These are phyloP conservation scores for Gossypium turneri DNA, from an alignment of 345 rosid species.

Conservation along the genomic window DNA sequence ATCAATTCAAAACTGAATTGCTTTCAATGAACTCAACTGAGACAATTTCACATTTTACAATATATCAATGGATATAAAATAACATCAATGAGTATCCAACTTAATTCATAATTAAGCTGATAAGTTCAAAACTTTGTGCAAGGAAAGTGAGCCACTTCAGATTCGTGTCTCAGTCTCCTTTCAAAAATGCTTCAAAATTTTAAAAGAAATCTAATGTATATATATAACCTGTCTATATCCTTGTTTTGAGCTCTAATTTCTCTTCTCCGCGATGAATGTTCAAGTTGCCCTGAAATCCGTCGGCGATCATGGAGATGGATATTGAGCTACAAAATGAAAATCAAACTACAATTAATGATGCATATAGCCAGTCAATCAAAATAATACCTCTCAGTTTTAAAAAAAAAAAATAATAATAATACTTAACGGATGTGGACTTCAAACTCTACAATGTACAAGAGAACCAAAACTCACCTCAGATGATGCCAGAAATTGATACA, in stretches of 20 bases:
- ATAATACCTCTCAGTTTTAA: not conserved
- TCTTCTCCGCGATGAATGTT: slow-evolving; percentile 25
- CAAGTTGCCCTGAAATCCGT: slow-evolving; percentile 64
- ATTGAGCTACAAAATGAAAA: slow-evolving; percentile 53
- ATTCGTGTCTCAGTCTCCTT: not conserved
- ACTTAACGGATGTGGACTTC: slow-evolving; percentile 7
- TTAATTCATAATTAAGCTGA: not conserved
- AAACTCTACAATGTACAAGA: slow-evolving; percentile 10
- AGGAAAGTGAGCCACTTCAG: not conserved
- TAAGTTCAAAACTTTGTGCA: slow-evolving; percentile 7
- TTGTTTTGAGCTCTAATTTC: slow-evolving; percentile 28
- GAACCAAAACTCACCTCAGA: slow-evolving; percentile 62
- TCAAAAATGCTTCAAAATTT: not conserved
- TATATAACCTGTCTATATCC: slow-evolving; percentile 33
- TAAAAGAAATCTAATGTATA: not conserved
- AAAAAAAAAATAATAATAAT: not conserved
- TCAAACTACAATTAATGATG: not conserved
- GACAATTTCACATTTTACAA: no score
- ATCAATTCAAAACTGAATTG: no score
- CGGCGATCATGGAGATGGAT: slow-evolving; percentile 56
- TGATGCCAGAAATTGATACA: slow-evolving; percentile 72
- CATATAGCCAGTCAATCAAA: not conserved
- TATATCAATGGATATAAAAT: not conserved
- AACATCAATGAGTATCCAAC: not conserved
- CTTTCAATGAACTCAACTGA: no score